A percentile compares a stretch with the other conserved stretches of the same genome.
These are phyloP conservation scores for Pigoraptor vietnamica DNA, from an alignment of 78 protist genomes.

Conservation along the genomic window DNA sequence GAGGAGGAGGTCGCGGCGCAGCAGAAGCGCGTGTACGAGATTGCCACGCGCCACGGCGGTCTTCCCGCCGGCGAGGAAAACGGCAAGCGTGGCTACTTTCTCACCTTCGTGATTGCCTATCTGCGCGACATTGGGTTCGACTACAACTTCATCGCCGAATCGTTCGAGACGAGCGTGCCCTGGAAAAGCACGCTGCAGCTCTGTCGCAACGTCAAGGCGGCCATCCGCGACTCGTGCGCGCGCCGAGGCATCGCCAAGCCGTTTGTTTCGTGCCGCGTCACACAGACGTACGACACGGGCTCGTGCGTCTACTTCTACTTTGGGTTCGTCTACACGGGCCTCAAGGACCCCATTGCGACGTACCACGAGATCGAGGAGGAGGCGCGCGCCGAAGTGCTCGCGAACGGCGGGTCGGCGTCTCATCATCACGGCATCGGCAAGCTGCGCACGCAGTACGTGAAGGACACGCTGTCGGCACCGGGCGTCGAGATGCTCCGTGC, in stretches of 20 bases:
- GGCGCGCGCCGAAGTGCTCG: slow-evolving; percentile 26
- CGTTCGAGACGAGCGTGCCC: slow-evolving; percentile 35
- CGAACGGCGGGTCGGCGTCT: not conserved
- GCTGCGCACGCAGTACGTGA: not conserved
- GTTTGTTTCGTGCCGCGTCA: slow-evolving; percentile 34
- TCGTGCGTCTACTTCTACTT: slow-evolving; percentile 47
- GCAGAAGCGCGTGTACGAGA: not conserved
- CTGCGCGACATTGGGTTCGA: slow-evolving; percentile 29
- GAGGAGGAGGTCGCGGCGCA: not conserved
- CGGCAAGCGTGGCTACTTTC: slow-evolving; percentile 32
- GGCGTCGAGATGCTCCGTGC: not conserved
- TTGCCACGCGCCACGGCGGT: slow-evolving; percentile 18
- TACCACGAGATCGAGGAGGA: slow-evolving; percentile 20
- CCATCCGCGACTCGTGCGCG: not conserved
- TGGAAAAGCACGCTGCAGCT: slow-evolving; percentile 9
- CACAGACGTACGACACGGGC: slow-evolving; percentile 35
- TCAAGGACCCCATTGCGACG: not conserved
- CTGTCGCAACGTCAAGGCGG: slow-evolving; percentile 18
- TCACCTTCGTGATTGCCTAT: slow-evolving; percentile 35
- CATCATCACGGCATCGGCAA: slow-evolving; percentile 23
- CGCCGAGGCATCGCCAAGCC: slow-evolving; percentile 18
- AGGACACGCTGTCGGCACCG: not conserved
- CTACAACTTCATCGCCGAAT: slow-evolving; percentile 24
- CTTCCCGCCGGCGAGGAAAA: slow-evolving; percentile 27
- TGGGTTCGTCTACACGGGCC: slow-evolving; percentile 9